A percentile compares a stretch with the other conserved stretches of the same genome.
Evolutionary conservation across 2,329 filamentous ascomycete genomes (phyloP).

Genomic region (Beauveria varroae): DNA sequence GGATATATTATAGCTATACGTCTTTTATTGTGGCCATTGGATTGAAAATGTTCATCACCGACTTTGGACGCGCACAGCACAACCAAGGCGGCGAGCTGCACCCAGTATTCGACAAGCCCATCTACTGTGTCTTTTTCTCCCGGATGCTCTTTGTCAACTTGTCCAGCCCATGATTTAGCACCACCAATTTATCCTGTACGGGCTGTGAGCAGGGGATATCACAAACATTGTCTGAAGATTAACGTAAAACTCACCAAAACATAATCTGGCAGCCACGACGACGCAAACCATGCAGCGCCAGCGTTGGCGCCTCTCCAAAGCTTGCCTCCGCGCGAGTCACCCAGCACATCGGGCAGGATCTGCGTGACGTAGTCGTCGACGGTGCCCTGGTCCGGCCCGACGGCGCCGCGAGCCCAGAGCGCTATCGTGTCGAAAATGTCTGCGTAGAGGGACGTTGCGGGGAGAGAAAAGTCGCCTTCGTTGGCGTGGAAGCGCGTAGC

Average conservation of each 20-base stretch:
- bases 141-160: not conserved
- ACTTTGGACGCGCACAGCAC: too few species aligned
- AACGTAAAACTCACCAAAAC: not conserved
- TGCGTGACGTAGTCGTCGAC: constrained; percentile 4
- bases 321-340: not conserved
- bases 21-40: too few species aligned
- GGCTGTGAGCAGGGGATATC: not conserved
- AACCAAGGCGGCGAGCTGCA: not conserved
- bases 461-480: not conserved
- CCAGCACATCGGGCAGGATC: constrained; percentile 3
- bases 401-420: constrained; percentile 1
- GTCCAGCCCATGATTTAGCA: not conserved
- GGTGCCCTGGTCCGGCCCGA: constrained; percentile 2
- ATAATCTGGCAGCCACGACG: not conserved
- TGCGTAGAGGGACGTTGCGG: not conserved
- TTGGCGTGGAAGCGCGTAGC: constrained; percentile 1
- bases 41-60: too few species aligned
- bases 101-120: not conserved
- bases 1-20: too few species aligned
- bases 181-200: not conserved
- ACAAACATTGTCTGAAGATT: not conserved
- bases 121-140: not conserved
- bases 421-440: not conserved
- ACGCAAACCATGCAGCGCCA: not conserved
- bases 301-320: constrained; percentile 4